A percentile compares a stretch with the other conserved stretches of the same genome.
These are phyloP conservation scores for Lodderomyces pseudojiufengensis DNA, from an alignment of 1,139 yeast species.

Conservation along the genomic window DNA sequence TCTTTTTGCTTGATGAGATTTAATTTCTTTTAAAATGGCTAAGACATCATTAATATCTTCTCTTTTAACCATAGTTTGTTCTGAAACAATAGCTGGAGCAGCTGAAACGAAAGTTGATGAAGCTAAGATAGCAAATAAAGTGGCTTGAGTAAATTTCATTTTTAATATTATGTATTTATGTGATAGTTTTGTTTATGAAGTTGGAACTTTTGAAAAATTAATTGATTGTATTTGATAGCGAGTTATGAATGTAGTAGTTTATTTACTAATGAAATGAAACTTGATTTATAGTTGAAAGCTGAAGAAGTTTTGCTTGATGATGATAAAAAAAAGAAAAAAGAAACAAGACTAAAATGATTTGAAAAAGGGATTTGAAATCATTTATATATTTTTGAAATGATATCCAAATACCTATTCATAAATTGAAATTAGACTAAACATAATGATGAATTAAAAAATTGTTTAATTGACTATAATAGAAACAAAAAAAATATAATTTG, in stretches of 20 bases:
- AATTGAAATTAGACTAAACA: too few relatives aligned
- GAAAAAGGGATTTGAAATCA: not conserved
- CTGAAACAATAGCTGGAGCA: conserved; percentile 31
- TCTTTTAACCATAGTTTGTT: conserved; percentile 32
- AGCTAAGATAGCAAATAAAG: conserved; percentile 42
- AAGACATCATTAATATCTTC: conserved; percentile 34
- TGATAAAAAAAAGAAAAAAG: conserved; percentile 5
- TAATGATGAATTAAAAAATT: too few relatives aligned
- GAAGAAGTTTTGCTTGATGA: conserved; percentile 1
- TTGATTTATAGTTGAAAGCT: not conserved
- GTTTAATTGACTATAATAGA: too few relatives aligned
- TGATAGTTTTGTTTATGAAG: not conserved
- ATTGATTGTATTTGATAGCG: conserved; percentile 5
- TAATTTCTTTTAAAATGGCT: conserved; percentile 32
- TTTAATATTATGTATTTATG: not conserved
- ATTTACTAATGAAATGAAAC: not conserved
- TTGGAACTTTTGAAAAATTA: not conserved
- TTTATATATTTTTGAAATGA: not conserved
- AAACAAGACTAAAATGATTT: conserved; percentile 1
- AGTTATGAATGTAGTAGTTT: conserved; percentile 1
- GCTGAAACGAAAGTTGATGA: conserved; percentile 38
- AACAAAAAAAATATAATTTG: too few relatives aligned
- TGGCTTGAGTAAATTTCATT: conserved; percentile 45
- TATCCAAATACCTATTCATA: too few relatives aligned
- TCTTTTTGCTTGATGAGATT: conserved; percentile 33